phyloP scores from a whole-genome alignment of 139 green algal genomes.

The Picochlorum sp. region DNA sequence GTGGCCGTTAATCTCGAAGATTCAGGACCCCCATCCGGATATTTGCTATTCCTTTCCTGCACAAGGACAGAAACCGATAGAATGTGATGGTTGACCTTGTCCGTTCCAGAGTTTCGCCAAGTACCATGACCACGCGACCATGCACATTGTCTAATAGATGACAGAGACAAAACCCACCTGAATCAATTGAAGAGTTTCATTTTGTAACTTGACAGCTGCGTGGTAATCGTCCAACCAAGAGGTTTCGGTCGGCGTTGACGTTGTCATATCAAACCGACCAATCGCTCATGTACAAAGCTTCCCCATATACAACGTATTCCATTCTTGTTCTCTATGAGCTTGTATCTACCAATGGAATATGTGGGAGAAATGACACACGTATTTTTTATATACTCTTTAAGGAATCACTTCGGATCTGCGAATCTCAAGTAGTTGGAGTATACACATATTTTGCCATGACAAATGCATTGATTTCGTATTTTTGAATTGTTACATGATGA shows the following conservation, averaged over 20 bases:
- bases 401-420: no score
- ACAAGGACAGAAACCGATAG: not conserved
- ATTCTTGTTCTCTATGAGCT: no score
- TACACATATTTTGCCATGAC: no score
- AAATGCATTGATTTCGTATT: no score
- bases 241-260: constrained; percentile 14
- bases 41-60: constrained; percentile 72
- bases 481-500: no score
- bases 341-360: no score
- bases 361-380: no score
- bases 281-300: not conserved
- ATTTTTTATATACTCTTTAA: no score
- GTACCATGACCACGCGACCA: not conserved
- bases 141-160: not conserved
- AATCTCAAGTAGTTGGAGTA: no score
- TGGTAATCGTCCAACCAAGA: constrained; percentile 67
- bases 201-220: constrained; percentile 49
- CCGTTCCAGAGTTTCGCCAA: no score
- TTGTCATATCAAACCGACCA: not conserved
- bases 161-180: constrained; percentile 42
- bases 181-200: constrained; percentile 54
- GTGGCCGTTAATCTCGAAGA: constrained; percentile 67
- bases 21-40: constrained; percentile 54
- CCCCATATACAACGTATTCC: no score
- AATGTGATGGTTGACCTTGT: not conserved